phyloP scores from a whole-genome alignment of 2,329 filamentous ascomycete genomes.

The Ophiocordyceps sinensis region DNA sequence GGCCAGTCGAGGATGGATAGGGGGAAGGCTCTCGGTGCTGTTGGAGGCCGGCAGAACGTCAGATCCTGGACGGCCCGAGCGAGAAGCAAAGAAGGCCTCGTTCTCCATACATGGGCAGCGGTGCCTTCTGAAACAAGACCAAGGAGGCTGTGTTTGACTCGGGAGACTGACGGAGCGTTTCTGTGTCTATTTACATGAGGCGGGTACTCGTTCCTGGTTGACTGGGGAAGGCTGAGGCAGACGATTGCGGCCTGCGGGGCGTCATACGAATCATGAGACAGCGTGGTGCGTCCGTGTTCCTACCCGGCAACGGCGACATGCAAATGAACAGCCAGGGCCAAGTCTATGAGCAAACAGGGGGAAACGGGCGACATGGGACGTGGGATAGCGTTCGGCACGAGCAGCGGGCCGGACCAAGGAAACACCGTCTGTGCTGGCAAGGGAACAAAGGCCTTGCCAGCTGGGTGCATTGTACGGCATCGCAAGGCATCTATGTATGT shows the following conservation, averaged over 20 bases:
- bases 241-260: conserved; percentile 5
- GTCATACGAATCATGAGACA: conserved; percentile 6
- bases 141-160: conserved; percentile 4
- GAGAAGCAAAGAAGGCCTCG: conserved; percentile 3
- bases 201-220: not conserved
- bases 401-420: not conserved
- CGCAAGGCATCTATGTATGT: no score
- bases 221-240: not conserved
- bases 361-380: not conserved
- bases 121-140: conserved; percentile 8
- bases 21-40: conserved; percentile 1
- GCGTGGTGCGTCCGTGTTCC: conserved; percentile 6
- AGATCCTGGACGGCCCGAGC: conserved; percentile 8
- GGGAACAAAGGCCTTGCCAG: no score
- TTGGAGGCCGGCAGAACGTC: conserved; percentile 2
- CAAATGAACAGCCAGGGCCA: not conserved
- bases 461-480: no score
- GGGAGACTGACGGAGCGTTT: not conserved
- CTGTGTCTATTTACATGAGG: not conserved
- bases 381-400: not conserved
- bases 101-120: conserved; percentile 3
- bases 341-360: not conserved
- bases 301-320: conserved; percentile 2
- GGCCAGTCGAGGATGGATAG: conserved; percentile 2
- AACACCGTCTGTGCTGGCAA: not conserved